A percentile compares a stretch with the other conserved stretches of the same genome.
Evolutionary conservation across 2,329 filamentous ascomycete species (phyloP).

Genomic region (Aspergillus piperis): DNA sequence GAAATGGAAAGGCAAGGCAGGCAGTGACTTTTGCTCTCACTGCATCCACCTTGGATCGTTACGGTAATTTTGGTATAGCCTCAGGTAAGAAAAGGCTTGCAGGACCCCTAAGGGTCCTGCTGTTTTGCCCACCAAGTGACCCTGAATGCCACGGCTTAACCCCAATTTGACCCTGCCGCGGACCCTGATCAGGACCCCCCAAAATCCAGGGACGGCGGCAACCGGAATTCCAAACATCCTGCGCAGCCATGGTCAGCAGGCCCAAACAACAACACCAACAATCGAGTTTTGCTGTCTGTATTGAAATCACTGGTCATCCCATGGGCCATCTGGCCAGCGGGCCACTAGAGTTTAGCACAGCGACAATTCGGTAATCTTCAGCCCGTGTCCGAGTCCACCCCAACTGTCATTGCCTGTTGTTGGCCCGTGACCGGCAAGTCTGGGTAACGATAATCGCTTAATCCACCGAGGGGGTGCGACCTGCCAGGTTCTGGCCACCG

Average conservation of each 20-base stretch:
- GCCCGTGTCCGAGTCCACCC: slow-evolving; percentile 11
- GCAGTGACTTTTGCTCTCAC: neutral
- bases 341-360: neutral
- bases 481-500: neutral
- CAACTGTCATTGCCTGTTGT: slow-evolving; percentile 11
- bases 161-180: neutral
- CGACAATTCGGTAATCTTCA: slow-evolving; percentile 5
- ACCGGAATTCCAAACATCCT: neutral
- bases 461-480: neutral
- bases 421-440: slow-evolving; percentile 6
- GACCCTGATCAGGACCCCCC: slow-evolving; percentile 6
- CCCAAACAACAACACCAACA: neutral
- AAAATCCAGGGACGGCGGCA: slow-evolving; percentile 1
- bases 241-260: neutral
- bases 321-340: neutral
- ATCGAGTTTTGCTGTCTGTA: neutral
- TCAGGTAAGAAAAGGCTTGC: neutral
- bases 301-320: neutral
- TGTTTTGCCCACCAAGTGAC: neutral
- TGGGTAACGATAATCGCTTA: slow-evolving; percentile 6
- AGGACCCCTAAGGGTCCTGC: slow-evolving; percentile 6
- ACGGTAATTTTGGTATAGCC: neutral
- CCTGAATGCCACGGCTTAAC: slow-evolving; percentile 4
- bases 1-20: neutral
- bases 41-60: neutral